Percentiles rank a stretch among this genome's conserved stretches.
These are phyloP conservation scores for Ogataea methylovora DNA, from an alignment of 805 yeast species.

Conservation along the genomic window DNA sequence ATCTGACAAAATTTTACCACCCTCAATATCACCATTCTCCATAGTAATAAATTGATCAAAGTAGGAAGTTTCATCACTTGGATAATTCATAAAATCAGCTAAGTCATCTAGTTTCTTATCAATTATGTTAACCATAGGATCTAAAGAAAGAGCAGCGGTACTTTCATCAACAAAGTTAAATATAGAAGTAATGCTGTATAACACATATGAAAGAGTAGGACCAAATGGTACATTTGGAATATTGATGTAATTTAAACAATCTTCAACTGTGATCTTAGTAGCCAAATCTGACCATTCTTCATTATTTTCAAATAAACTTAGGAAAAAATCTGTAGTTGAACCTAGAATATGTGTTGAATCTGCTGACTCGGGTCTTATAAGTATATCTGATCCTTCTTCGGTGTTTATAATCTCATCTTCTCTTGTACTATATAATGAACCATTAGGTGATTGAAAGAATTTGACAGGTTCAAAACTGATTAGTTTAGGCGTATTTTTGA, in stretches of 20 bases:
- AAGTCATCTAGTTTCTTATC: slow-evolving; percentile 8
- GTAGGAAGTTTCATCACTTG: slow-evolving; percentile 25
- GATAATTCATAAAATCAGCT: slow-evolving; percentile 20
- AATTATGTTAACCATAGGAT: slow-evolving; percentile 12
- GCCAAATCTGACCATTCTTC: slow-evolving; percentile 38
- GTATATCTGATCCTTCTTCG: slow-evolving; percentile 26
- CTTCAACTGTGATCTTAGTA: slow-evolving; percentile 29
- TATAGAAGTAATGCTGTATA: slow-evolving; percentile 45
- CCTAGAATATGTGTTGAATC: too few relatives aligned
- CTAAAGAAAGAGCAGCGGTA: slow-evolving; percentile 39
- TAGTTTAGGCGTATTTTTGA: slow-evolving; percentile 34
- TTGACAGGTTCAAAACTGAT: slow-evolving; percentile 32
- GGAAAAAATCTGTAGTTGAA: slow-evolving; percentile 40
- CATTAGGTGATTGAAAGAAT: slow-evolving; percentile 35
- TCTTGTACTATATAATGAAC: slow-evolving; percentile 29
- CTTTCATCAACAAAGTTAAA: slow-evolving; percentile 52
- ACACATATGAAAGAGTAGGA: slow-evolving; percentile 45
- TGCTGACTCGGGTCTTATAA: too few relatives aligned
- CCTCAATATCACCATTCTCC: slow-evolving; percentile 14
- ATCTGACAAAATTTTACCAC: slow-evolving; percentile 27
- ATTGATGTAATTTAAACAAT: slow-evolving; percentile 42
- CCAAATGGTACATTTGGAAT: slow-evolving; percentile 56
- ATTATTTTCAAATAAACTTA: slow-evolving; percentile 45
- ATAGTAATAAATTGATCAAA: slow-evolving; percentile 26
- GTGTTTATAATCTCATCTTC: slow-evolving; percentile 33